Evolutionary conservation across 169 alveolate species (phyloP).

Genomic region (Amoebophrya sp.): DNA sequence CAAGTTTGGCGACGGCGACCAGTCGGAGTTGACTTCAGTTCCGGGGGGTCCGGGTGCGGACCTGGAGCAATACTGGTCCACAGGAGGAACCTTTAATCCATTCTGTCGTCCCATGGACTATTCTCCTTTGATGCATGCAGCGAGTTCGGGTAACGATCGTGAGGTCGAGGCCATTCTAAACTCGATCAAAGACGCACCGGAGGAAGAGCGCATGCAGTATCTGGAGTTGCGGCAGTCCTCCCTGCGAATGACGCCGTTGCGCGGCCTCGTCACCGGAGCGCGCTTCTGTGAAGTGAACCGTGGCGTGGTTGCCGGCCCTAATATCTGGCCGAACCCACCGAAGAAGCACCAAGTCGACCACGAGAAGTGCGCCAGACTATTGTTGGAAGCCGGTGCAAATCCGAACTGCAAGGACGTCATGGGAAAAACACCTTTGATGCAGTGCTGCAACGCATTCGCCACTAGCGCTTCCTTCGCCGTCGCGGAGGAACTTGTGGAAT

Average conservation of each 20-base stretch:
- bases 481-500: background rate
- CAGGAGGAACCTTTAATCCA: background rate
- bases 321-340: background rate
- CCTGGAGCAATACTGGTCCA: constrained; percentile 14
- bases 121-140: background rate
- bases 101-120: background rate
- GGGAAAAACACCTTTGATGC: constrained; percentile 1
- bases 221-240: background rate
- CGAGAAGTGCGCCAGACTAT: background rate
- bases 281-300: background rate
- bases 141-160: background rate
- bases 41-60: constrained; percentile 17
- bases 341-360: background rate
- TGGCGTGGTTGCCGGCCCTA: background rate
- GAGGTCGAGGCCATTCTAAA: background rate
- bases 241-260: constrained; percentile 2
- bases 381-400: background rate
- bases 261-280: background rate
- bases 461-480: background rate
- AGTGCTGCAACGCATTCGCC: background rate
- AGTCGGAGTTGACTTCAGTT: background rate
- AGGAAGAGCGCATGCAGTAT: background rate
- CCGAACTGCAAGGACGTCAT: background rate
- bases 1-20: constrained; percentile 18
- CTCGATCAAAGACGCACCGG: background rate